These are phyloP conservation scores for Phellinidium pouzarii DNA, from an alignment of 1,284 basidiomycete genomes.

Conservation along the genomic window DNA sequence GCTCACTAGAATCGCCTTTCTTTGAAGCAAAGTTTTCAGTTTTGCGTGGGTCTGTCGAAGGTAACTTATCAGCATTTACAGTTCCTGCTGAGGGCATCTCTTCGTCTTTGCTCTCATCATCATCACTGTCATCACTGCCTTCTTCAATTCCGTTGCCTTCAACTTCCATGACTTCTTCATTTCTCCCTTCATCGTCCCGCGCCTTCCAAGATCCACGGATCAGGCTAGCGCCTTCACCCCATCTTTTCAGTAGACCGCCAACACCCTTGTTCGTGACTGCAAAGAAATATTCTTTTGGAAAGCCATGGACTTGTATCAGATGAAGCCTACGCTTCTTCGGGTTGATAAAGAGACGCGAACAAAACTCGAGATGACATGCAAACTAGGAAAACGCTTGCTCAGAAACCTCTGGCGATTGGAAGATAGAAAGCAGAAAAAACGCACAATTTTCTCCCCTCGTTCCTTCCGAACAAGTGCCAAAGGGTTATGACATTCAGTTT, in stretches of 20 bases:
- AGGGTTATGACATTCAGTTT: constrained; percentile 84
- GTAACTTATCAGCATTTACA: constrained; percentile 14
- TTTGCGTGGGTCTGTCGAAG: constrained; percentile 10
- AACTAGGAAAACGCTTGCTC: constrained; percentile 50
- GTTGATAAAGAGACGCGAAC: constrained; percentile 57
- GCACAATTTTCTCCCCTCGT: constrained; percentile 82
- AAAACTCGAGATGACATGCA: constrained; percentile 68
- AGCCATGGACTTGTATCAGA: constrained; percentile 74
- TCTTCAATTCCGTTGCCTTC: constrained; percentile 16
- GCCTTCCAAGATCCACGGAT: constrained; percentile 65
- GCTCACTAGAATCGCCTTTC: neutral
- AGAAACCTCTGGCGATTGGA: neutral
- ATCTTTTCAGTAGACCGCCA: constrained; percentile 62
- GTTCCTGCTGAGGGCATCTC: constrained; percentile 17
- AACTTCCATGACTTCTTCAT: constrained; percentile 23
- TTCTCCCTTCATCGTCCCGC: constrained; percentile 27
- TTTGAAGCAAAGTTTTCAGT: constrained; percentile 1
- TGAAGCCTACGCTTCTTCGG: constrained; percentile 78
- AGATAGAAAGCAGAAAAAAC: constrained; percentile 29
- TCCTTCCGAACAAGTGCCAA: constrained; percentile 67
- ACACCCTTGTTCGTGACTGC: constrained; percentile 84
- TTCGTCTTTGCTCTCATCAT: constrained; percentile 27
- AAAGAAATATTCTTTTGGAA: constrained; percentile 85
- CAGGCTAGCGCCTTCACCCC: constrained; percentile 76
- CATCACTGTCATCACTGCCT: constrained; percentile 24